These are phyloP conservation scores for Aureobasidium sp. DNA, from an alignment of 2,329 filamentous ascomycete species.

Conservation along the genomic window DNA sequence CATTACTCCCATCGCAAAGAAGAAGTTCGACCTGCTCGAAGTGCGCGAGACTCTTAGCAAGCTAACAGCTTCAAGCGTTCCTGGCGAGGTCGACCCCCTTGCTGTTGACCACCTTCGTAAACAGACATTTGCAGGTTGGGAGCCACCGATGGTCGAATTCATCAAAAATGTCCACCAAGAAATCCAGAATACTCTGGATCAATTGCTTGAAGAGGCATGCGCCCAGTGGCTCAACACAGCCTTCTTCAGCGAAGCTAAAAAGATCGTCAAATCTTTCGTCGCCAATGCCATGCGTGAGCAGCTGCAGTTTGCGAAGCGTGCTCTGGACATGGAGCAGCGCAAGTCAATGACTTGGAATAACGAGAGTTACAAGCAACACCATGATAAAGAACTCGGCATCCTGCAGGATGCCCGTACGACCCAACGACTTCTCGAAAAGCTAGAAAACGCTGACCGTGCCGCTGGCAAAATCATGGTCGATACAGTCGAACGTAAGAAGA, in stretches of 20 bases:
- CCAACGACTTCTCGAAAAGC: slow-evolving; percentile 21
- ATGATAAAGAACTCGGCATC: slow-evolving; percentile 13
- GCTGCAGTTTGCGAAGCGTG: slow-evolving; percentile 17
- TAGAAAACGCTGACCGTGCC: slow-evolving; percentile 16
- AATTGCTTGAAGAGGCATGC: slow-evolving; percentile 21
- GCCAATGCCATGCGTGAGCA: slow-evolving; percentile 22
- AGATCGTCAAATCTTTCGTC: slow-evolving; percentile 23
- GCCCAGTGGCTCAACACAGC: slow-evolving; percentile 21
- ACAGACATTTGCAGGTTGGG: slow-evolving; percentile 23
- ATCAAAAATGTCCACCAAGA: slow-evolving; percentile 20
- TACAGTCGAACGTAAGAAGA: slow-evolving; percentile 23
- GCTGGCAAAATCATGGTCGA: slow-evolving; percentile 15
- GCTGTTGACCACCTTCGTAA: slow-evolving; percentile 25
- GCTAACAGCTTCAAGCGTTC: slow-evolving; percentile 22
- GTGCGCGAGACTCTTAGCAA: slow-evolving; percentile 1
- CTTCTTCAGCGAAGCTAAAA: slow-evolving; percentile 21
- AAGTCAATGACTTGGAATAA: slow-evolving; percentile 28
- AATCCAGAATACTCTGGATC: slow-evolving; percentile 18
- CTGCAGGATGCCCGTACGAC: slow-evolving; percentile 23
- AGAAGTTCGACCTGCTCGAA: slow-evolving; percentile 1
- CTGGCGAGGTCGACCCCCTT: slow-evolving; percentile 26
- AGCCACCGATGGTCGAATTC: slow-evolving; percentile 20
- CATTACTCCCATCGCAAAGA: neutral
- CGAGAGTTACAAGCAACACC: slow-evolving; percentile 18
- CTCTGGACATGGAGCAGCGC: slow-evolving; percentile 24